Base-by-base conservation (phyloP, 2,329 filamentous ascomycete species). In the Neopestalotiopsis sp. region DNA sequence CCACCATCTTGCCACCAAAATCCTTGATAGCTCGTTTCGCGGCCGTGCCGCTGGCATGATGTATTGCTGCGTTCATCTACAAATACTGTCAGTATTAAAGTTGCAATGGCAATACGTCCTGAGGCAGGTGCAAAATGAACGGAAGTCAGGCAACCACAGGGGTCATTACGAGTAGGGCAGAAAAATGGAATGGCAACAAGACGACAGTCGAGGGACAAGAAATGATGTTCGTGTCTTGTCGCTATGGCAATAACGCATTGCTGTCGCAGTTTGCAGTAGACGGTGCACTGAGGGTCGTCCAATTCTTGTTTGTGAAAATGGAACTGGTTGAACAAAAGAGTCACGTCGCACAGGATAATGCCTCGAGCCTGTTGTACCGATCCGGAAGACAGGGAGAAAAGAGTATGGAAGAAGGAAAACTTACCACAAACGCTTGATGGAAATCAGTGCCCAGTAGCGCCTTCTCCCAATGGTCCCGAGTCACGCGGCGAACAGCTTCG, bases 401-500 rank as follows among this genome's bases (percentile, higher is more conserved):
- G 24, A 28, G 24, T 28, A 28, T 28, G 24, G 24, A 28, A 28
- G 24, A 28, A 28, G 67, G 20, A 64, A 49, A 59, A 83, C 85
- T 80, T 75, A 89, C 86, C 66, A 88, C 68, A 70, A 89, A 89
- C 2, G 83, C 81, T 57, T 83, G 78, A 69, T 89, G 86, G 68
- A 85, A 88, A 12, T 86, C 83, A 4, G 84, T 85, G 10, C 86
- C 86, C 3, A 84, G 67, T 2, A 88, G 70, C 20, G 82, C 83
- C 71, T 84, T 86, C 57, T 85, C 78, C 84, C 85, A 87, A 67
- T 84, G 80, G 70, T 87, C 86, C 30, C 86, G 80, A 12, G 88
- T 72, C 0, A 81, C 81, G 59, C 84, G 82, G 13, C 85, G 81
- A 24, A 88, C 83, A n/a, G 82, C 81, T 40, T 83, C 78, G 0